Percentiles rank a stretch among this genome's conserved stretches.
Evolutionary conservation across 768 basidiomycete species (phyloP).

Genomic region (Lentinus tigrinus): DNA sequence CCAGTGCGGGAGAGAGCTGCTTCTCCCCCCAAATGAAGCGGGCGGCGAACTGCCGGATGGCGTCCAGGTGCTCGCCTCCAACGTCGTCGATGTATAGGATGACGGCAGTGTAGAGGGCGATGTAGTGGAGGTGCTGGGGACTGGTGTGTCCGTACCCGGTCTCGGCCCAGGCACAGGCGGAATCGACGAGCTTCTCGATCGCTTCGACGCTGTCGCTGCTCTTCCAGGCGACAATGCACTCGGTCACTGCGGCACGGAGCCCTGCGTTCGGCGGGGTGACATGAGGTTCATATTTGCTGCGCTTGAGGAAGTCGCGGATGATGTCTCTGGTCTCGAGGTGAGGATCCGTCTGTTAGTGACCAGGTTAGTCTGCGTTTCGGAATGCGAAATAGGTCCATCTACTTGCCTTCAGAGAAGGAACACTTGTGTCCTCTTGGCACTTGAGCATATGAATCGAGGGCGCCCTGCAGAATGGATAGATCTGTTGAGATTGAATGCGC

Average conservation of each 20-base stretch:
- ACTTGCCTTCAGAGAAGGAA: no score
- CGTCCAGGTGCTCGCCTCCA: slow-evolving; percentile 19
- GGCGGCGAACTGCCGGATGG: slow-evolving; percentile 35
- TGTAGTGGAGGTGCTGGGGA: slow-evolving; percentile 25
- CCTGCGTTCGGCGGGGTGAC: background rate
- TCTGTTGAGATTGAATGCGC: no score
- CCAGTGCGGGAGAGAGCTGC: slow-evolving; percentile 34
- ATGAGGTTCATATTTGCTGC: background rate
- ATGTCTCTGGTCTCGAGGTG: background rate
- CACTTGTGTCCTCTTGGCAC: no score
- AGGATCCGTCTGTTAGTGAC: background rate
- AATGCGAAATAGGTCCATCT: no score
- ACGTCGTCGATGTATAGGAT: slow-evolving; percentile 39
- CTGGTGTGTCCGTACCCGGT: slow-evolving; percentile 8
- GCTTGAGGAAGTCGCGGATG: background rate
- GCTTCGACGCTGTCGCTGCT: background rate
- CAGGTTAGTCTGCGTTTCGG: no score
- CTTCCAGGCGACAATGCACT: background rate
- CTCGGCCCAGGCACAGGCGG: slow-evolving; percentile 7
- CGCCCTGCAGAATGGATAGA: no score
- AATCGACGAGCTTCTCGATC: background rate
- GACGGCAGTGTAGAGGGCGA: slow-evolving; percentile 41
- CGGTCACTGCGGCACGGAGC: background rate
- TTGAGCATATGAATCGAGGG: no score
- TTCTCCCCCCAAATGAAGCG: slow-evolving; percentile 28